Evolutionary conservation across 2,329 filamentous ascomycete species (phyloP).

Genomic region (Chaetomiaceae sp.): DNA sequence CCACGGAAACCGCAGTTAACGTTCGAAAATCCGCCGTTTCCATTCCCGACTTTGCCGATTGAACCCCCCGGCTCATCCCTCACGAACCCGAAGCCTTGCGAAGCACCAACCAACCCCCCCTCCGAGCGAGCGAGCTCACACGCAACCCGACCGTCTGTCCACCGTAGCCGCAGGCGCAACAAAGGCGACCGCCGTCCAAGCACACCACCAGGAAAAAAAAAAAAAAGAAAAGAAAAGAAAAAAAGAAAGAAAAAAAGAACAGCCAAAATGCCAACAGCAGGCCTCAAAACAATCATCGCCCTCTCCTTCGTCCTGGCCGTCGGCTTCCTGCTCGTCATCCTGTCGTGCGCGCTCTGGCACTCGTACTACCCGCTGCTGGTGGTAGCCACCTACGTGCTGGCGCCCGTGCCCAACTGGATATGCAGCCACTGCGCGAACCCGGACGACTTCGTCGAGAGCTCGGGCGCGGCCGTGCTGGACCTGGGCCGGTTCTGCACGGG

Average conservation of each 20-base stretch:
- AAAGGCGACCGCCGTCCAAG: too few relatives aligned
- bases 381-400: slow-evolving; percentile 90
- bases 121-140: too few relatives aligned
- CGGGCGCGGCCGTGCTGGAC: slow-evolving; percentile 80
- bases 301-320: slow-evolving; percentile 98
- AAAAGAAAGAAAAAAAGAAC: neutral
- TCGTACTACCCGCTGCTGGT: slow-evolving; percentile 94
- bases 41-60: neutral
- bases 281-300: slow-evolving; percentile 97
- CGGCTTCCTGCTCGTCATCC: slow-evolving; percentile 97
- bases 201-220: too few relatives aligned
- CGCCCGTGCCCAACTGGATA: slow-evolving; percentile 95
- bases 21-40: too few relatives aligned
- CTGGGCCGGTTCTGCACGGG: slow-evolving; percentile 92
- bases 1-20: neutral
- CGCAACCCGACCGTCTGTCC: too few relatives aligned
- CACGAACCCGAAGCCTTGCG: neutral
- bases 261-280: slow-evolving; percentile 65
- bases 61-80: neutral
- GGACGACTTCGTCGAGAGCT: slow-evolving; percentile 90
- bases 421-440: slow-evolving; percentile 82
- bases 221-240: neutral
- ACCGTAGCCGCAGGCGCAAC: too few relatives aligned
- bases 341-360: slow-evolving; percentile 91
- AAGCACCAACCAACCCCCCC: too few relatives aligned